These are phyloP conservation scores for Microglena sp. DNA, from an alignment of 139 green algal species.

Conservation along the genomic window DNA sequence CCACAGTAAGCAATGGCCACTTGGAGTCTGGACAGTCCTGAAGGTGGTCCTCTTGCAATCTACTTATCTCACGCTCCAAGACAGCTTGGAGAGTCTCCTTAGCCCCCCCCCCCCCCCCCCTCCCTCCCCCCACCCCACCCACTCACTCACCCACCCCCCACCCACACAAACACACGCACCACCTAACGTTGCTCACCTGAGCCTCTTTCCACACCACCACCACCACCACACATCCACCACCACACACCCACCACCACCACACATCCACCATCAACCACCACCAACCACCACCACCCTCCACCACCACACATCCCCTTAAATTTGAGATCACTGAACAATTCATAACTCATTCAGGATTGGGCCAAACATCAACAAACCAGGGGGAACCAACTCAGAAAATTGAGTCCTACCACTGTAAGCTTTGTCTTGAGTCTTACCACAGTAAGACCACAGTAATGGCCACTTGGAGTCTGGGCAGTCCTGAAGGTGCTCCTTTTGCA, in stretches of 20 bases:
- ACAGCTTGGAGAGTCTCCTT: background rate
- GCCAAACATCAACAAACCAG: no score
- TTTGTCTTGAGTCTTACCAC: slow-evolving; percentile 54
- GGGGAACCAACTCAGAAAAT: no score
- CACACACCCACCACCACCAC: no score
- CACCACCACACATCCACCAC: background rate
- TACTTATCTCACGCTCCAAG: slow-evolving; percentile 38
- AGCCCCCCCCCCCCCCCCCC: slow-evolving; percentile 1
- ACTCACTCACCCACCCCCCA: no score
- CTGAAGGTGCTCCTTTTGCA: slow-evolving; percentile 37
- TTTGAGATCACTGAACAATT: no score
- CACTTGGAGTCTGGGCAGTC: slow-evolving; percentile 61
- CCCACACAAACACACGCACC: no score
- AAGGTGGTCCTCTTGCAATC: slow-evolving; percentile 37
- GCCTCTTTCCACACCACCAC: background rate
- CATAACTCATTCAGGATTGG: no score
- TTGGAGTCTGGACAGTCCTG: slow-evolving; percentile 41
- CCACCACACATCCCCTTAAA: no score
- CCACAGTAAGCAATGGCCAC: slow-evolving; percentile 60
- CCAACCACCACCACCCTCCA: no score
- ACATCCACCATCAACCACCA: no score
- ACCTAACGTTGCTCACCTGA: background rate
- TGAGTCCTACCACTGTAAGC: no score
- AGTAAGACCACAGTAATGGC: slow-evolving; percentile 76
- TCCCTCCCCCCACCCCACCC: no score